Percentiles rank a stretch among this genome's conserved stretches.
Evolutionary conservation across 2,329 filamentous ascomycete species (phyloP).

Genomic region (Aspergillus calidoustus): DNA sequence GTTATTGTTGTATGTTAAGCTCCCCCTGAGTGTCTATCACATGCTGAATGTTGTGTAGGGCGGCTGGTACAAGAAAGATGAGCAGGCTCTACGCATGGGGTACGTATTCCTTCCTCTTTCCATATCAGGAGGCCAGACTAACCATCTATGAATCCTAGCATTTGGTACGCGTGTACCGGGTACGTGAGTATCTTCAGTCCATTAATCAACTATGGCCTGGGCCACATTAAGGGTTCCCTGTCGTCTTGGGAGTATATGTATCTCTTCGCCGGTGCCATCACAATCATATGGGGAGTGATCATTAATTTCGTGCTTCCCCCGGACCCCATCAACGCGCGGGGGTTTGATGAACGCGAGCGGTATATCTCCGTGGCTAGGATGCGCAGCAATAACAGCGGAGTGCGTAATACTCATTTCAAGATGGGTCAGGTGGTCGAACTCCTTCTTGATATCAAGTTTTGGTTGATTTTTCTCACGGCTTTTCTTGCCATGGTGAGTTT

Average conservation of each 20-base stretch:
- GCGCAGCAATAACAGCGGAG: slow-evolving; percentile 33
- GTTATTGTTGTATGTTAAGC: slow-evolving; percentile 48
- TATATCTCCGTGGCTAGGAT: slow-evolving; percentile 33
- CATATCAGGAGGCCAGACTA: background rate
- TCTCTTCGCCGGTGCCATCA: slow-evolving; percentile 47
- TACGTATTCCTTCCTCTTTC: slow-evolving; percentile 4
- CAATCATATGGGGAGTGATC: slow-evolving; percentile 46
- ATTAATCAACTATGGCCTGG: slow-evolving; percentile 55
- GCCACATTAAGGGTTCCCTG: slow-evolving; percentile 46
- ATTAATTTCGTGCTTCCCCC: slow-evolving; percentile 47
- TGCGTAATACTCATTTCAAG: slow-evolving; percentile 52
- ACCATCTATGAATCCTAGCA: background rate
- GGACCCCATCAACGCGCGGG: slow-evolving; percentile 48
- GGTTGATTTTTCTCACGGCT: slow-evolving; percentile 41
- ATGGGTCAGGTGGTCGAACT: slow-evolving; percentile 42
- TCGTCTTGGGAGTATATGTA: slow-evolving; percentile 52
- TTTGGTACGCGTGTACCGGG: slow-evolving; percentile 52
- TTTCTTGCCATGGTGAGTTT: slow-evolving; percentile 40
- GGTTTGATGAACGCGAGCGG: slow-evolving; percentile 42
- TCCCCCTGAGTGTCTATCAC: background rate
- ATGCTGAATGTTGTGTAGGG: slow-evolving; percentile 10
- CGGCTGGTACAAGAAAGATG: slow-evolving; percentile 45
- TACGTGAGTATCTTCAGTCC: slow-evolving; percentile 38
- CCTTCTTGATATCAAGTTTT: slow-evolving; percentile 18
- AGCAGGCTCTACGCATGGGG: slow-evolving; percentile 39